Base-by-base conservation (phyloP, 2,329 filamentous ascomycete species). In the Colletotrichum zoysiae region DNA sequence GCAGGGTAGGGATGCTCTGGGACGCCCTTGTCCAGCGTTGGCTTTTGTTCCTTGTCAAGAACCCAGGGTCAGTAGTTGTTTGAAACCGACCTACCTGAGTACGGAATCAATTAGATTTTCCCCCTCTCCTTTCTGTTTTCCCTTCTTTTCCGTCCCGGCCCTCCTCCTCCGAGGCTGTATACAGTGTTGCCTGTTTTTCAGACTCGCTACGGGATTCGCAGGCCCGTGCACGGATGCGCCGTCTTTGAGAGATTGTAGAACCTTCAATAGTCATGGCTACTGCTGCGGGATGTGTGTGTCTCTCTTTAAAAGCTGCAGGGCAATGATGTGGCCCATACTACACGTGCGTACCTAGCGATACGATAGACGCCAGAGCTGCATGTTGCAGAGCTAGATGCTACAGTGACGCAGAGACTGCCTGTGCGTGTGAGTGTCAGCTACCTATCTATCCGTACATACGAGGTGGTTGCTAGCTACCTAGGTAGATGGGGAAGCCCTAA, bases 1-100 rank as follows among this genome's bases (percentile, higher is more conserved):
- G n/a, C n/a, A 64, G 38, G 65, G 53, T 40, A 62, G 59, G 55
- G 46, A 59, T 59, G 53, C 40, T 71, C 57, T 42, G 46, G 65
- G 59, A 30, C 46, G 65, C 69, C 69, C 69, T 63, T 69, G 67
- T 66, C 60, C 35, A 69, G 66, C 53, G 51, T 38, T 58, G 23
- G 42, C 18, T 68, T 48, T 57, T 35, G 16, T 44, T 69, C 61
- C 44, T 65, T 57, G 44, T 58, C 56, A 23, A 56, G 35, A 40
- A 35, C 33, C 67, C 42, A 67, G 63, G 67, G 56, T 61, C 42
- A 7, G 33, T 51, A 7, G 33, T 51, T 57, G 56, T 65, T 73
- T 71, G 70, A 71, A 71, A 70, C 70, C 62, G 33, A 72, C 56
- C 30, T 30, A 30, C 30, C 30, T 30, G 4, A 30, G 23, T 72